Evolutionary conservation across 371 early-diverging fungal genomes (phyloP), one percentile per base, ranked within the genome.

Genomic region (Chytridiales sp.): DNA sequence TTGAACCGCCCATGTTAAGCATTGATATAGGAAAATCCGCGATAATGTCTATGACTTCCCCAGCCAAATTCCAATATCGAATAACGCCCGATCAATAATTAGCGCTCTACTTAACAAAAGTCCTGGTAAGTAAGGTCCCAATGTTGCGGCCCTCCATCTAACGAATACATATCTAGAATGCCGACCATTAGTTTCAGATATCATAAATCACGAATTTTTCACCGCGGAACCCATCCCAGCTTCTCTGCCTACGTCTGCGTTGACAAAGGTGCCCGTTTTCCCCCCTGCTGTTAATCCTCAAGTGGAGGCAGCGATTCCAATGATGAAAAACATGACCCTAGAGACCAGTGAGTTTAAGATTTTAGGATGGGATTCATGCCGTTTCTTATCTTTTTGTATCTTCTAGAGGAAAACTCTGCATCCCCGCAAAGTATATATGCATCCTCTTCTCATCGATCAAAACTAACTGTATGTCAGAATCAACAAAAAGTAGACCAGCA

Each of bases 1-100:
- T 43, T 49, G 54, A 21, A 27, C 11, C 30, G 38, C 31, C 40
- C 22, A 39, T 55, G 59, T 53, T 44, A 35, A 42, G 43, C 32
- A 41, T 50, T 42, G 3, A 59, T 65, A n/a, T 58, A 86, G 84
- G 56, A 90, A 83, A 67, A 98, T 97, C 26, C 80, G 85, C 17
- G 80, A 84, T 38, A 86, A 85, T 61, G 73, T 68, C 22, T 93
- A 94, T 67, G 82, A 74, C 24, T 97, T 94, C 61, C 98, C 98
- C 9, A 49, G 73, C 2, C 70, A 85, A 32, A 68, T 83, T 17
- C 66, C 64, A 19, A 75, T 95, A 1, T 89, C 92, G 0, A 59
- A 75, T 1, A 82, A 85, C 15, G 94, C 91, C 1, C 89, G 86
- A 61, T 72, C 83, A 27, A 74, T 99, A 27, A 92, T 99, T 38